A percentile compares a stretch with the other conserved stretches of the same genome.
Conservation (phyloP, 257 asterid genomes). For the Henckelia pumila region DNA sequence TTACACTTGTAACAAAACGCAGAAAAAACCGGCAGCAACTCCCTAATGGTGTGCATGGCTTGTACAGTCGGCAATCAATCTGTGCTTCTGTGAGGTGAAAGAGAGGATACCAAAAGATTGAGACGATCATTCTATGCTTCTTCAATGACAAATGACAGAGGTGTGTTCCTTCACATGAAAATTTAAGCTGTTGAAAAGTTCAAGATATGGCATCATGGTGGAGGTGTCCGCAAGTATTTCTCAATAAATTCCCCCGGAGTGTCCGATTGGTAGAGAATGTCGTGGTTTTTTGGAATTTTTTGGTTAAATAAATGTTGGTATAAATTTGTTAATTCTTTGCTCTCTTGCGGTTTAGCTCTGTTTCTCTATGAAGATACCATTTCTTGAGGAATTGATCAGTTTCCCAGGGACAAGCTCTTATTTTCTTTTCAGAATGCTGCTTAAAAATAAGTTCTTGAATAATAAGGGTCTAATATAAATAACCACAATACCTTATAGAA, state of each 20-base stretch:
- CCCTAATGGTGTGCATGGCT: slow-evolving; percentile 56
- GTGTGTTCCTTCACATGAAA: slow-evolving; percentile 24
- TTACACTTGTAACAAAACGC: slow-evolving; percentile 79
- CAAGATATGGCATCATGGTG: slow-evolving; percentile 14
- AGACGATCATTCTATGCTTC: slow-evolving; percentile 17
- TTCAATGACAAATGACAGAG: background rate
- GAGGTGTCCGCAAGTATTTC: too few relatives aligned
- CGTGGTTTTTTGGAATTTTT: slow-evolving; percentile 19
- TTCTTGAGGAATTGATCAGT: background rate
- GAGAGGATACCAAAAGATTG: slow-evolving; percentile 16
- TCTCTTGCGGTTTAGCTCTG: background rate
- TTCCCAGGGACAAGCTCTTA: background rate
- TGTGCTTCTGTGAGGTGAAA: slow-evolving; percentile 80
- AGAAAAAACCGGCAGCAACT: slow-evolving; percentile 83
- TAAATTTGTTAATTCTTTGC: background rate
- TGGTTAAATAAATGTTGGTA: background rate
- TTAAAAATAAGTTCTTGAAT: too few relatives aligned
- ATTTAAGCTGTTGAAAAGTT: slow-evolving; percentile 12
- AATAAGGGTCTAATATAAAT: too few relatives aligned
- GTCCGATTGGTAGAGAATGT: slow-evolving; percentile 21
- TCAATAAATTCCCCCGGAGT: too few relatives aligned
- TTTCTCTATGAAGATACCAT: background rate
- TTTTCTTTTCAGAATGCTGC: too few relatives aligned
- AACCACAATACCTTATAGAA: too few relatives aligned
- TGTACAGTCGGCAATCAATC: slow-evolving; percentile 76